Evolutionary conservation across 192 early-diverging fungal species (phyloP), one percentile per base, ranked within the genome.

Genomic region (Diversispora epigaea): DNA sequence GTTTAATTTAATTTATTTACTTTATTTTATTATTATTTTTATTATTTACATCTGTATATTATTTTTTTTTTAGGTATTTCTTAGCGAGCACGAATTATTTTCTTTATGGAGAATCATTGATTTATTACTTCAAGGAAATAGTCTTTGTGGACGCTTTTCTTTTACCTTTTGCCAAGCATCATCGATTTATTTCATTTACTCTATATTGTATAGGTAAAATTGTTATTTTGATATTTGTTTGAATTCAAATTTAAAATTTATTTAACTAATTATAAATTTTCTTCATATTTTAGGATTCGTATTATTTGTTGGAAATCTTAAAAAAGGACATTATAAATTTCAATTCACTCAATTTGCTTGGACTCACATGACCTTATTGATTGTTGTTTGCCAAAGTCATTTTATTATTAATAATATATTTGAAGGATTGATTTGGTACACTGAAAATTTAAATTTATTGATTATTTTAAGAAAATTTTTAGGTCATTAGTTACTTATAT

Each of bases 391-490:
- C 76, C 94, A 95, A 80, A 93, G 92, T 77, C 95, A 98, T 80
- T 97, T 95, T 77, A 96, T 97, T 81, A 90, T 97, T 79, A 94
- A 97, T 80, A 98, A 98, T 83, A 95, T 98, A 77, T 93, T 98
- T 80, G 95, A 97, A 84, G 96, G 96, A 45, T 84, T 98, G 78
- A 92, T 98, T 71, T 98, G 96, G 96, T 84, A 50, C n/a, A n/a
- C n/a, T n/a, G n/a, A n/a, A n/a, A n/a, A 8, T 25, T 5, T 68
- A 1, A 17, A 56, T 40, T 68, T 4, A 52, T 57, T 52, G 15
- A 19, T 15, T 62, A 22, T 22, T 49, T 49, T 45, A 43, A 41
- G 17, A 47, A 1, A 22, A 47, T 32, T 32, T 32, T 32, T 2
- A 32, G 25, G 25, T 32, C 25, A 32, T 32, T 32, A 32, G 25